Percentiles rank a stretch among this genome's conserved stretches.
These are phyloP conservation scores for Gossypium bickii DNA, from an alignment of 345 rosid species.

Conservation along the genomic window DNA sequence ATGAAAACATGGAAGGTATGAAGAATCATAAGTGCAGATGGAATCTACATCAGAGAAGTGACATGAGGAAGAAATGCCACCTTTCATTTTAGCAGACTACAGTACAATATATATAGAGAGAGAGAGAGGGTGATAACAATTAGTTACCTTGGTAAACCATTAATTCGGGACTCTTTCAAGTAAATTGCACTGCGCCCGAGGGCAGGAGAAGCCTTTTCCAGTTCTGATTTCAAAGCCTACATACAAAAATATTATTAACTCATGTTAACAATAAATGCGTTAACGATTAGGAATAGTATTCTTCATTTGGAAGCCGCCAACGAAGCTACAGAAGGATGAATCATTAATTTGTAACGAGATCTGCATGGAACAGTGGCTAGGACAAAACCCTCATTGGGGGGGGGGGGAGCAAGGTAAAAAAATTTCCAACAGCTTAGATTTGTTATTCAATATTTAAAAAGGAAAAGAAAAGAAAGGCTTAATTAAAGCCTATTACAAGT, in stretches of 20 bases:
- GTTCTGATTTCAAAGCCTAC: slow-evolving; percentile 87
- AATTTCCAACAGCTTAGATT: neutral
- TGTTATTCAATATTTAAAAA: neutral
- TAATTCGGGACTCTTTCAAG: slow-evolving; percentile 80
- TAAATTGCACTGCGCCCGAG: slow-evolving; percentile 82
- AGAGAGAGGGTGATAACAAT: neutral
- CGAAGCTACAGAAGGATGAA: neutral
- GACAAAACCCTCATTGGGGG: neutral
- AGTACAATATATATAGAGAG: neutral
- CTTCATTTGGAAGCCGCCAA: neutral
- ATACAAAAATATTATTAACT: slow-evolving; percentile 10
- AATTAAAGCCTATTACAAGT: neutral
- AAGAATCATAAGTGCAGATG: neutral
- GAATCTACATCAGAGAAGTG: neutral
- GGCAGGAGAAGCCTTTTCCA: slow-evolving; percentile 91
- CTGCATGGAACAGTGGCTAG: neutral
- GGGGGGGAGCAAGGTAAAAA: neutral
- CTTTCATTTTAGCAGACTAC: neutral
- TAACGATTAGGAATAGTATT: neutral
- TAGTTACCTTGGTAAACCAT: slow-evolving; percentile 78
- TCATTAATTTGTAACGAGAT: neutral
- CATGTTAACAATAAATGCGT: neutral
- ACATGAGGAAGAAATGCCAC: slow-evolving; percentile 1
- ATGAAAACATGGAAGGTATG: neutral
- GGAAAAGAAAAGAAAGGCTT: neutral